Evolutionary conservation across 2,329 filamentous ascomycete genomes (phyloP).

Genomic region (Ascochyta koolunga): DNA sequence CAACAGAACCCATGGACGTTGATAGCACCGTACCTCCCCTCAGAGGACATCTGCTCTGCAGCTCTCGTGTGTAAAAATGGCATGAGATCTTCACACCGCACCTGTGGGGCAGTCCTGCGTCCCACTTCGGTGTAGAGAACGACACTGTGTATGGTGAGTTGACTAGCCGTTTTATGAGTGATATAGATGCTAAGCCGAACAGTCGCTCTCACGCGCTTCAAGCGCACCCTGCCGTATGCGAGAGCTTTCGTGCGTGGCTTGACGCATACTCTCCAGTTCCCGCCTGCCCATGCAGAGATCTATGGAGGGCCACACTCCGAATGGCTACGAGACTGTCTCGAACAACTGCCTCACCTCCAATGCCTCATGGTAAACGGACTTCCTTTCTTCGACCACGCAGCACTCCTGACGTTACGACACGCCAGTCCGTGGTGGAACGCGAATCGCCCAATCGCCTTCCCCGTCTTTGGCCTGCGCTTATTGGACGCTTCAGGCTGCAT

Average conservation of each 20-base stretch:
- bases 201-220: constrained; percentile 66
- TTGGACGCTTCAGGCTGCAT: constrained; percentile 63
- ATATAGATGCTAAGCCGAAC: constrained; percentile 8
- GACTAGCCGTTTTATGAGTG: neutral
- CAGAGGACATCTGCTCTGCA: constrained; percentile 61
- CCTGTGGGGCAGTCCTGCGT: constrained; percentile 68
- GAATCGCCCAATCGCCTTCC: constrained; percentile 34
- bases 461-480: constrained; percentile 58
- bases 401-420: constrained; percentile 57
- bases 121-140: constrained; percentile 65
- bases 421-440: constrained; percentile 34
- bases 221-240: constrained; percentile 61
- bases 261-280: constrained; percentile 67
- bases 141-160: constrained; percentile 62
- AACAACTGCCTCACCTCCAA: constrained; percentile 63
- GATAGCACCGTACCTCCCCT: constrained; percentile 62
- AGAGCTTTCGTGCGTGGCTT: constrained; percentile 59
- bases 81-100: constrained; percentile 64
- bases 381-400: constrained; percentile 67
- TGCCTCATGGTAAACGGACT: constrained; percentile 64
- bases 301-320: constrained; percentile 64
- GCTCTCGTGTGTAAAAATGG: constrained; percentile 64
- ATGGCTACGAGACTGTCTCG: constrained; percentile 65
- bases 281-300: constrained; percentile 65
- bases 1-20: constrained; percentile 62